A percentile compares a stretch with the other conserved stretches of the same genome.
phyloP scores from a whole-genome alignment of 805 yeast genomes.

The Candida stauntonica region DNA sequence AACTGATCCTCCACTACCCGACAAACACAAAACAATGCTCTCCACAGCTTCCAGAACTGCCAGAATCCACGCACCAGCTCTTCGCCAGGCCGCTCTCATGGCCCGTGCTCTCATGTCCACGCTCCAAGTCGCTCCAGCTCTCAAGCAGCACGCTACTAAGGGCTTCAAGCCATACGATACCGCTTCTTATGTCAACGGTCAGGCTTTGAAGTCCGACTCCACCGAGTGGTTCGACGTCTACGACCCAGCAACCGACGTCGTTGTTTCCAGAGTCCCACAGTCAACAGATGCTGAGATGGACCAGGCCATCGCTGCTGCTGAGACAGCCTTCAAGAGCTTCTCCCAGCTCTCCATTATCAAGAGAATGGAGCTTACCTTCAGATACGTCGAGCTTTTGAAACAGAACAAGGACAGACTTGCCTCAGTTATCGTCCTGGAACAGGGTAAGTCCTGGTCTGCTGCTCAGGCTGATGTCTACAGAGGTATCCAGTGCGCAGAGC shows the following conservation, averaged over 20 bases:
- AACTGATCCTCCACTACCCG: too few species aligned
- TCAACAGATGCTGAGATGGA: constrained; percentile 61
- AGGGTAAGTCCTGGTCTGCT: constrained; percentile 73
- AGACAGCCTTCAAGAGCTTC: constrained; percentile 57
- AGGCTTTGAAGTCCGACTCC: constrained; percentile 45
- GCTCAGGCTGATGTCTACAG: constrained; percentile 73
- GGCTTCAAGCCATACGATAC: constrained; percentile 44
- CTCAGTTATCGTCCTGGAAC: constrained; percentile 59
- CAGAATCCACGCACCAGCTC: background rate
- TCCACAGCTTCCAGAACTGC: too few species aligned
- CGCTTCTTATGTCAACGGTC: constrained; percentile 44
- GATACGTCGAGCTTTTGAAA: constrained; percentile 59
- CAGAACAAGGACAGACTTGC: constrained; percentile 67
- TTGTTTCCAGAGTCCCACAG: constrained; percentile 69
- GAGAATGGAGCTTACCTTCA: constrained; percentile 65
- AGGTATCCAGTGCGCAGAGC: constrained; percentile 79
- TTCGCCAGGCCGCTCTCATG: background rate
- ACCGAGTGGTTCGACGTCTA: constrained; percentile 61
- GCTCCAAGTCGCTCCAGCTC: constrained; percentile 29
- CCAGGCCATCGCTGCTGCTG: constrained; percentile 62
- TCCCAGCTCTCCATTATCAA: constrained; percentile 41
- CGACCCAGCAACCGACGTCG: constrained; percentile 71
- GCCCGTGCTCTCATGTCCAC: constrained; percentile 20
- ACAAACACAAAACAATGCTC: constrained; percentile 12
- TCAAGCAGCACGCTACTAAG: constrained; percentile 37